These are phyloP conservation scores for Rhizophagus sp. DNA, from an alignment of 192 early-diverging fungal species.

Conservation along the genomic window DNA sequence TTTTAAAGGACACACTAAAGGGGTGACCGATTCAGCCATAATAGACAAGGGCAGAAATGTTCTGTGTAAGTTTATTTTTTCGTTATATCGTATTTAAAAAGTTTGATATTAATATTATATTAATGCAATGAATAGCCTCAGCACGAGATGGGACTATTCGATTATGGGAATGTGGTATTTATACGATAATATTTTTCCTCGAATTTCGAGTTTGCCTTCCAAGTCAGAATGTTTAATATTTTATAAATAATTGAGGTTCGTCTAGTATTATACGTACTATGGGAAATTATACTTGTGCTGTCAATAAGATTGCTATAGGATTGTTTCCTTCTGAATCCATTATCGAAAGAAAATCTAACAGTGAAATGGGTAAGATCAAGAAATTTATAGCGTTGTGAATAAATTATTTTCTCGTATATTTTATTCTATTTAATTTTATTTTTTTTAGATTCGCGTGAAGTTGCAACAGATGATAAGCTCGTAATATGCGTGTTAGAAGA, in stretches of 20 bases:
- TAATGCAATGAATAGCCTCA: conserved; percentile 38
- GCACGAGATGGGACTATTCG: conserved; percentile 57
- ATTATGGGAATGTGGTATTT: conserved; percentile 61
- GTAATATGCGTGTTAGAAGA: conserved; percentile 42
- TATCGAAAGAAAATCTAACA: neutral
- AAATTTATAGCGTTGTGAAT: neutral
- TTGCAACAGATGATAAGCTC: conserved; percentile 48
- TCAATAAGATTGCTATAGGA: conserved; percentile 44
- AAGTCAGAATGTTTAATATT: neutral
- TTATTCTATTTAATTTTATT: neutral
- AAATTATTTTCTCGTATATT: neutral
- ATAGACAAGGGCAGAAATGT: conserved; percentile 68
- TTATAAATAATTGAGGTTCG: conserved; percentile 34
- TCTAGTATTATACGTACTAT: conserved; percentile 45
- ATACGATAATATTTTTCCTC: neutral
- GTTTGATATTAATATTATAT: neutral
- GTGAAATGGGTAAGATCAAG: conserved; percentile 33
- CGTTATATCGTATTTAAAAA: neutral
- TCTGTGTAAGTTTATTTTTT: conserved; percentile 48
- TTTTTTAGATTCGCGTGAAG: conserved; percentile 44
- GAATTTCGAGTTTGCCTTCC: neutral
- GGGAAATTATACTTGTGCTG: conserved; percentile 20
- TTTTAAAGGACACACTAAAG: conserved; percentile 64
- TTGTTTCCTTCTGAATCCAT: neutral
- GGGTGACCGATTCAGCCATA: conserved; percentile 63